A percentile compares a stretch with the other conserved stretches of the same genome.
These are phyloP conservation scores for Suhomyces vadensis DNA, from an alignment of 805 yeast species.

Conservation along the genomic window DNA sequence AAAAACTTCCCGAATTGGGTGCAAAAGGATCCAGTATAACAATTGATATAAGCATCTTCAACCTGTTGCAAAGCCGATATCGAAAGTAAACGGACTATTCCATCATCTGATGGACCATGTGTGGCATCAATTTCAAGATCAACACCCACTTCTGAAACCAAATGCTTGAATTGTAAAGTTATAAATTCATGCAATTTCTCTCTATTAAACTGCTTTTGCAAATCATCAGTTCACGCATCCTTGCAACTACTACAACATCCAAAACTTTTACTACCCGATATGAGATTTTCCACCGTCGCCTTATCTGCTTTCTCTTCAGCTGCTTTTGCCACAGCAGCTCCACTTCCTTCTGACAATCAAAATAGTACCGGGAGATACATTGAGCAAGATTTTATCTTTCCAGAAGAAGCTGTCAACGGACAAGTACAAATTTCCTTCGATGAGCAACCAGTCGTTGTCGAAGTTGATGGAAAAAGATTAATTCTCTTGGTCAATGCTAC, in stretches of 20 bases:
- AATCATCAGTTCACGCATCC: background rate
- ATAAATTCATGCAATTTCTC: background rate
- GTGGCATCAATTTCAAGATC: background rate
- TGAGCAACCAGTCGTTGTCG: conserved; percentile 12
- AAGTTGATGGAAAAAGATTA: conserved; percentile 13
- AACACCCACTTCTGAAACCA: background rate
- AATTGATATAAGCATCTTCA: too few relatives aligned
- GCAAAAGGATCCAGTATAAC: conserved; percentile 3
- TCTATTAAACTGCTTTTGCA: background rate
- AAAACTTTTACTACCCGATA: conserved; percentile 4
- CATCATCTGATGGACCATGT: background rate
- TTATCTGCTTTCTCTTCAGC: conserved; percentile 9
- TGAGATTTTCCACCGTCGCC: conserved; percentile 15
- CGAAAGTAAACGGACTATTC: too few relatives aligned
- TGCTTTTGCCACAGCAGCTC: conserved; percentile 11
- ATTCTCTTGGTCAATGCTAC: conserved; percentile 17
- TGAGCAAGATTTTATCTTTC: conserved; percentile 10
- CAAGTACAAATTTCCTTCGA: conserved; percentile 10
- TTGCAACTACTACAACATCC: background rate
- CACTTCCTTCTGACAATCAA: conserved; percentile 4
- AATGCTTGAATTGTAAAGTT: background rate
- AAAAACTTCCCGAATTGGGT: conserved; percentile 2
- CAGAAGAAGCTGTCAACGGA: conserved; percentile 16
- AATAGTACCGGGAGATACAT: background rate
- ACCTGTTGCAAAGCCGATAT: too few relatives aligned